Percentiles rank a stretch among this genome's conserved stretches.
phyloP scores from a whole-genome alignment of 352 stramenopile species.

The Thalassiosira mediterranea region DNA sequence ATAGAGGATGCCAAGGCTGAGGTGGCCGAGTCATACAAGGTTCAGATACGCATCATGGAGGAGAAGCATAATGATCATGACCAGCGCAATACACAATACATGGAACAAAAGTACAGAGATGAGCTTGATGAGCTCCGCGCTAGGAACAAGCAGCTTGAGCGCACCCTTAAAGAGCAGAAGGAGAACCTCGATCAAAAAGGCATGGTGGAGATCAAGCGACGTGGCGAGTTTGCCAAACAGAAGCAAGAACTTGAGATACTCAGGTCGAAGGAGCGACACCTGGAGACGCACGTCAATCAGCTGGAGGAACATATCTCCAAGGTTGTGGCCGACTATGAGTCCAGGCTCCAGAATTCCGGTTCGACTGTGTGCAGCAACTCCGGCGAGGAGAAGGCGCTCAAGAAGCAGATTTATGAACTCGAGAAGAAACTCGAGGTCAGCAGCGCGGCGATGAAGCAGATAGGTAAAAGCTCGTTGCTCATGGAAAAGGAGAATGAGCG shows the following conservation, averaged over 20 bases:
- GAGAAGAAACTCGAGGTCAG: slow-evolving; percentile 54
- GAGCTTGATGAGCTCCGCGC: slow-evolving; percentile 23
- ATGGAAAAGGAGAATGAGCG: slow-evolving; percentile 57
- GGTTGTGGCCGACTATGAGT: slow-evolving; percentile 39
- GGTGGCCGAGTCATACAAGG: slow-evolving; percentile 47
- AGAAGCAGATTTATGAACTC: slow-evolving; percentile 41
- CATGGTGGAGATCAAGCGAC: slow-evolving; percentile 49
- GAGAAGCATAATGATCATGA: slow-evolving; percentile 38
- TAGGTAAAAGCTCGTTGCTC: slow-evolving; percentile 44
- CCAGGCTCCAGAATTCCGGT: slow-evolving; percentile 20
- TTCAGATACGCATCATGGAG: slow-evolving; percentile 37
- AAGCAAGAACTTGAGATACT: slow-evolving; percentile 51
- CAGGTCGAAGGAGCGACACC: slow-evolving; percentile 39
- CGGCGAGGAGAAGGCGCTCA: slow-evolving; percentile 22
- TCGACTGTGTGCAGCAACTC: slow-evolving; percentile 25
- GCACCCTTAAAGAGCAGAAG: slow-evolving; percentile 32
- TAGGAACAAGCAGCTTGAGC: slow-evolving; percentile 32
- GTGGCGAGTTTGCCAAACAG: slow-evolving; percentile 43
- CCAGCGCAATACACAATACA: slow-evolving; percentile 17
- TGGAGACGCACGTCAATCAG: slow-evolving; percentile 48
- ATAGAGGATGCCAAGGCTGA: slow-evolving; percentile 41
- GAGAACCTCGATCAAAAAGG: slow-evolving; percentile 36
- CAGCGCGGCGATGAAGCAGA: slow-evolving; percentile 49
- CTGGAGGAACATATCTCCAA: slow-evolving; percentile 46
- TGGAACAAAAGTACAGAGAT: slow-evolving; percentile 25